phyloP scores from a whole-genome alignment of 306 rosid genomes.

The Amphicarpaea edgeworthii region DNA sequence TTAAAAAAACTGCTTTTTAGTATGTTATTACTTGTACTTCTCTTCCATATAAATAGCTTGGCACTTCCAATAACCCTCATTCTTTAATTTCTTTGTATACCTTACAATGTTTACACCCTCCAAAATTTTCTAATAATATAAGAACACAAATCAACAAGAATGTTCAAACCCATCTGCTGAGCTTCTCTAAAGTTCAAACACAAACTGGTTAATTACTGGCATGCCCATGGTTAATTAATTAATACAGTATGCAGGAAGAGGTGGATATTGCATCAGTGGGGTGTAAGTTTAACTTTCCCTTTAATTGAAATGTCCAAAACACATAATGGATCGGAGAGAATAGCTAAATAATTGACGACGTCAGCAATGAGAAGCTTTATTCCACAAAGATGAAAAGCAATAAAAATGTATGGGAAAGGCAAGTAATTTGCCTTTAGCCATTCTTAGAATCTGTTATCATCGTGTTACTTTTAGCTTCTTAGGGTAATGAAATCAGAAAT shows the following conservation, averaged over 20 bases:
- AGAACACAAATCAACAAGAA: neutral
- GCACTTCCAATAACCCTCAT: too few species aligned
- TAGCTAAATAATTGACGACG: conserved; percentile 34
- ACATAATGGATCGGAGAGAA: conserved; percentile 30
- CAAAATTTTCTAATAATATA: neutral
- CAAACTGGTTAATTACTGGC: neutral
- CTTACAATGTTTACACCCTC: neutral
- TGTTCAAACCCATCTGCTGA: neutral
- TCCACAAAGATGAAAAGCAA: conserved; percentile 46
- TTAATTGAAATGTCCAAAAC: conserved; percentile 38
- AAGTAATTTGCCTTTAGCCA: conserved; percentile 12
- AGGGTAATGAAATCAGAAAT: conserved; percentile 27
- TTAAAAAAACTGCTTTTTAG: too few species aligned
- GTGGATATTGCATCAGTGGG: neutral
- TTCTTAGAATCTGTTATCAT: conserved; percentile 23
- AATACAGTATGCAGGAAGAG: conserved; percentile 4
- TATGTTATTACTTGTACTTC: too few species aligned
- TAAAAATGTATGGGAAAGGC: neutral
- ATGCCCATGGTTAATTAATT: neutral
- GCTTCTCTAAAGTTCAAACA: conserved; percentile 20
- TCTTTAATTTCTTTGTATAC: too few species aligned
- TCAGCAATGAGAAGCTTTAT: conserved; percentile 36
- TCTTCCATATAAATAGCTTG: too few species aligned
- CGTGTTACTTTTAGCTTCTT: conserved; percentile 19
- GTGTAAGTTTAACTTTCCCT: neutral